Conservation (phyloP, 306 rosid species). For the Delonix regia region DNA sequence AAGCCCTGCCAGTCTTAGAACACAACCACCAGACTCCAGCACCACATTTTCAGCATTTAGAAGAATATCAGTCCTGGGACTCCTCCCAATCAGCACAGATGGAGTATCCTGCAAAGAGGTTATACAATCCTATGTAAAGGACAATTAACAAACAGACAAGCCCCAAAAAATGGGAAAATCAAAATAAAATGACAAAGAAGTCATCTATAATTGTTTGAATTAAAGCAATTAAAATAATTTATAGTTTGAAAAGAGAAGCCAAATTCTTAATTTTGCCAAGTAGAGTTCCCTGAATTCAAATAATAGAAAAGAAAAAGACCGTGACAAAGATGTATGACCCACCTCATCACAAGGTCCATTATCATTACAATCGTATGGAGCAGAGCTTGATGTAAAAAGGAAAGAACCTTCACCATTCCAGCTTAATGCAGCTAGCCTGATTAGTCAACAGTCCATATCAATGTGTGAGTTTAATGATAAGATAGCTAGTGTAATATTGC, state of each 20-base stretch:
- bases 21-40: constrained; percentile 74
- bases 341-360: constrained; percentile 93
- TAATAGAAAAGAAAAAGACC: neutral
- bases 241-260: constrained; percentile 13
- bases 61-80: constrained; percentile 78
- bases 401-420: constrained; percentile 96
- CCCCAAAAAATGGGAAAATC: neutral
- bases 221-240: constrained; percentile 23
- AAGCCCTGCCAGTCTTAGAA: constrained; percentile 91
- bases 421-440: constrained; percentile 76
- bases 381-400: constrained; percentile 85
- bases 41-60: constrained; percentile 78
- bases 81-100: constrained; percentile 77
- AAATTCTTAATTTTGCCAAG: neutral
- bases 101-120: constrained; percentile 72
- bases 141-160: constrained; percentile 15
- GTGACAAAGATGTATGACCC: constrained; percentile 29
- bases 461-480: constrained; percentile 9
- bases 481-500: neutral
- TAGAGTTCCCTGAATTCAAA: constrained; percentile 23
- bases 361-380: constrained; percentile 81
- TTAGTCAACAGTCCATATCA: constrained; percentile 35
- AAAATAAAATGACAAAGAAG: constrained; percentile 7
- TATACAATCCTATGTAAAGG: constrained; percentile 17
- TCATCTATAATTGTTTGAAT: neutral